Evolutionary conservation across 352 stramenopile genomes (phyloP), one percentile per base, ranked within the genome.

Genomic region (Aphanomyces astaci): DNA sequence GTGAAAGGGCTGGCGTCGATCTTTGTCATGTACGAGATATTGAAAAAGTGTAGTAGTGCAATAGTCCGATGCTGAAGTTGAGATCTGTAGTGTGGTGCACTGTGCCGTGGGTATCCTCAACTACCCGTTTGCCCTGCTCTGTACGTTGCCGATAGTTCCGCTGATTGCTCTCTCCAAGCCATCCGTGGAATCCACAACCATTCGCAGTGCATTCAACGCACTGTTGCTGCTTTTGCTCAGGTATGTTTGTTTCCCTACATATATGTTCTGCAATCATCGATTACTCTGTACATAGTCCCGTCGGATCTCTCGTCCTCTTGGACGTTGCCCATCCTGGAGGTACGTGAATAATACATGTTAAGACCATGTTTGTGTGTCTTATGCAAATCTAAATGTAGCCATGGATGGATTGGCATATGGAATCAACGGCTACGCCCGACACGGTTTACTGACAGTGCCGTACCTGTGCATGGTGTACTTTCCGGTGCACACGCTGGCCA

Each of bases 31-130:
- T 88, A 81, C 57, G 78, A 76, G 28, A 48, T n/a, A n/a, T n/a
- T n/a, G n/a, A n/a, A n/a, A n/a, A n/a, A n/a, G n/a, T n/a, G n/a
- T n/a, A n/a, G n/a, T n/a, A 1, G 0, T 9, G 0, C 39, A 33
- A 25, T 11, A 52, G 52, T 43, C 30, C 39, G 4, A 13, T 66
- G 17, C 1, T 30, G 3, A 5, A 25, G 15, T 27, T 24, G 30
- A 13, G 54, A 19, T 24, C 39, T 49, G 32, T 81, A 90, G 82
- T 13, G 86, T 78, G 62, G 69, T 78, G 9, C 85, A 92, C 74
- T 88, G 81, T 55, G 78, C 90, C 56, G 60, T 94, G 48, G 83
- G 82, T 2, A 86, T 94, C 25, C 70, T 92, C 36, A 94, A 94
- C 70, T 94, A 91, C 72, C 79, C 85, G 1, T 86, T 94, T 79